Percentiles rank a stretch among this genome's conserved stretches.
Evolutionary conservation across 768 basidiomycete genomes (phyloP).

Genomic region (Dentipellis fragilis): DNA sequence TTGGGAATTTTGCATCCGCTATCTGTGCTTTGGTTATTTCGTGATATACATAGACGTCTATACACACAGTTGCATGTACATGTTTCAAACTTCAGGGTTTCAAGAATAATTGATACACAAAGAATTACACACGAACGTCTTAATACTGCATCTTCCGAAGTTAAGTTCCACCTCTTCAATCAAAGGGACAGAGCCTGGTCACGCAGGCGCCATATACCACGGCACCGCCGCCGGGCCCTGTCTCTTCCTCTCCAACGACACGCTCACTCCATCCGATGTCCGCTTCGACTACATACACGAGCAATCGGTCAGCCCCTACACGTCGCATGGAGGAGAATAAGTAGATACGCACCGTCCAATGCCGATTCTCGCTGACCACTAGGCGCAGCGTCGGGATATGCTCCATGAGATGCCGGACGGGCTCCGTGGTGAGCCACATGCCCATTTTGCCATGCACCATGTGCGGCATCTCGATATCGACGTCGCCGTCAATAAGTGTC

Average conservation of each 20-base stretch:
- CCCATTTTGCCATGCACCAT: constrained; percentile 4
- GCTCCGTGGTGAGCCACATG: constrained; percentile 11
- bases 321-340: neutral
- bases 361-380: constrained; percentile 12
- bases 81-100: too few relatives aligned
- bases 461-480: constrained; percentile 4
- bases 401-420: constrained; percentile 8
- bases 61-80: too few relatives aligned
- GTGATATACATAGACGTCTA: too few relatives aligned
- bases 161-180: too few relatives aligned
- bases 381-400: constrained; percentile 5
- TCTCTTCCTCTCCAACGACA: neutral
- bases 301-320: neutral
- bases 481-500: constrained; percentile 4
- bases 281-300: neutral
- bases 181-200: neutral
- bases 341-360: constrained; percentile 11
- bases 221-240: neutral
- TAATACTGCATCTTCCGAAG: too few relatives aligned
- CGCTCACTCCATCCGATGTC: neutral
- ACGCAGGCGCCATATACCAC: neutral
- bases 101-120: too few relatives aligned
- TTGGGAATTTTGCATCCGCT: too few relatives aligned
- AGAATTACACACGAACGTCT: too few relatives aligned
- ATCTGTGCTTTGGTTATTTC: too few relatives aligned